These are phyloP conservation scores for Termitomyces eurrhizus DNA, from an alignment of 768 basidiomycete genomes.

Conservation along the genomic window DNA sequence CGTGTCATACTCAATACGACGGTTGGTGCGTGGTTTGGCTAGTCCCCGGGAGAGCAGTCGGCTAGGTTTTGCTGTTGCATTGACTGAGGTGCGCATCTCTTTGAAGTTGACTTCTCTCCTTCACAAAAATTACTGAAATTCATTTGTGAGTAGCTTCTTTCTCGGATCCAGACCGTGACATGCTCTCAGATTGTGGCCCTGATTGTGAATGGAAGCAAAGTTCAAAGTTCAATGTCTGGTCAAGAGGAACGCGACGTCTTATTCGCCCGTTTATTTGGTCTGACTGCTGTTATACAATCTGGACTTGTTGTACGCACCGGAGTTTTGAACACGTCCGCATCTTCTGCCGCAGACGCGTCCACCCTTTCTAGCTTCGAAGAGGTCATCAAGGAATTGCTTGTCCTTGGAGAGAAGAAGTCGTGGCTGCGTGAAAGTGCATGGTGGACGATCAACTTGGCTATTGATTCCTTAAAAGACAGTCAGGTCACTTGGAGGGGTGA, in stretches of 20 bases:
- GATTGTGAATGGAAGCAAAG: slow-evolving; percentile 66
- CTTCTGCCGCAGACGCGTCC: slow-evolving; percentile 50
- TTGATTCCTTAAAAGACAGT: slow-evolving; percentile 56
- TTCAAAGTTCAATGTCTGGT: slow-evolving; percentile 74
- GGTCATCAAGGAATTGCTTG: slow-evolving; percentile 56
- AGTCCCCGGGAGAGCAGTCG: slow-evolving; percentile 92
- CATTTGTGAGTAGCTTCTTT: slow-evolving; percentile 55
- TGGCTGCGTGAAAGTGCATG: slow-evolving; percentile 92
- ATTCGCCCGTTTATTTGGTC: slow-evolving; percentile 90
- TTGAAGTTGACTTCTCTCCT: not conserved
- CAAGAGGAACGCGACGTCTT: slow-evolving; percentile 91
- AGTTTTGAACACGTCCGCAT: slow-evolving; percentile 49
- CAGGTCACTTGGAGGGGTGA: slow-evolving; percentile 68
- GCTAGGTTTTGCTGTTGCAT: slow-evolving; percentile 91
- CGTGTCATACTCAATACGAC: slow-evolving; percentile 86
- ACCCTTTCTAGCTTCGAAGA: slow-evolving; percentile 56
- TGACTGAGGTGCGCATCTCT: slow-evolving; percentile 73
- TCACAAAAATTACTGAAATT: not conserved
- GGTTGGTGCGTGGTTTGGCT: slow-evolving; percentile 84
- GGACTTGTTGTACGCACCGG: slow-evolving; percentile 67
- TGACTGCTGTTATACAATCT: slow-evolving; percentile 82
- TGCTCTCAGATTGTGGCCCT: slow-evolving; percentile 75
- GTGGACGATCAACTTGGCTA: slow-evolving; percentile 69
- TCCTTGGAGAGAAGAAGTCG: slow-evolving; percentile 76
- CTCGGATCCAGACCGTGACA: slow-evolving; percentile 72